Percentiles rank a stretch among this genome's conserved stretches.
phyloP scores from a whole-genome alignment of 495 filamentous ascomycete genomes.

The Aspergillus affinis region DNA sequence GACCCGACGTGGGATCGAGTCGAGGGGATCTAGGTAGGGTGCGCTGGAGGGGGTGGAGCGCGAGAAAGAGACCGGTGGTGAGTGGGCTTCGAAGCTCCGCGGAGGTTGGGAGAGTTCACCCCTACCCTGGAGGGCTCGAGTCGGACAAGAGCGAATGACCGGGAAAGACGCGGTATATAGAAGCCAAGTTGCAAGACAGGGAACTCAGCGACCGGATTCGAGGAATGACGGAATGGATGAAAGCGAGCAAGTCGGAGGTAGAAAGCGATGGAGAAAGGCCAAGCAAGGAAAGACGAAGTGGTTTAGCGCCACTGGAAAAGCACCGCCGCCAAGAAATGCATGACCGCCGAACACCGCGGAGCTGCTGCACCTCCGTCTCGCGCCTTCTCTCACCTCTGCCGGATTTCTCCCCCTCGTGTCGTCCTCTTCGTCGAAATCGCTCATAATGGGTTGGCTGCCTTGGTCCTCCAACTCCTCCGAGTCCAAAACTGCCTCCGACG shows the following conservation, averaged over 20 bases:
- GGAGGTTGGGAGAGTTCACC: background rate
- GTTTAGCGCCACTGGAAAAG: constrained; percentile 2
- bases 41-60: background rate
- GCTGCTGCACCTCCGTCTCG: background rate
- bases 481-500: constrained; percentile 46
- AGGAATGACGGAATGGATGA: background rate
- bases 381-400: background rate
- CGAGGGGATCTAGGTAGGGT: constrained; percentile 5
- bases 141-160: background rate
- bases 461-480: constrained; percentile 38
- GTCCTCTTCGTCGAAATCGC: background rate
- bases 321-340: constrained; percentile 4
- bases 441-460: constrained; percentile 49
- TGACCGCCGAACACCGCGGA: constrained; percentile 5
- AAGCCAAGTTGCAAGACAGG: background rate
- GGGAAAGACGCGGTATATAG: background rate
- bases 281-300: background rate
- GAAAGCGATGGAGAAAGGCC: background rate
- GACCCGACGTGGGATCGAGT: constrained; percentile 1
- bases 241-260: background rate
- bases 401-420: background rate
- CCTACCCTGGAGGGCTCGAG: background rate
- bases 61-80: background rate
- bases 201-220: background rate
- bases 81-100: constrained; percentile 1